phyloP scores from a whole-genome alignment of 2,329 filamentous ascomycete genomes.

The Aspergillus ruber region DNA sequence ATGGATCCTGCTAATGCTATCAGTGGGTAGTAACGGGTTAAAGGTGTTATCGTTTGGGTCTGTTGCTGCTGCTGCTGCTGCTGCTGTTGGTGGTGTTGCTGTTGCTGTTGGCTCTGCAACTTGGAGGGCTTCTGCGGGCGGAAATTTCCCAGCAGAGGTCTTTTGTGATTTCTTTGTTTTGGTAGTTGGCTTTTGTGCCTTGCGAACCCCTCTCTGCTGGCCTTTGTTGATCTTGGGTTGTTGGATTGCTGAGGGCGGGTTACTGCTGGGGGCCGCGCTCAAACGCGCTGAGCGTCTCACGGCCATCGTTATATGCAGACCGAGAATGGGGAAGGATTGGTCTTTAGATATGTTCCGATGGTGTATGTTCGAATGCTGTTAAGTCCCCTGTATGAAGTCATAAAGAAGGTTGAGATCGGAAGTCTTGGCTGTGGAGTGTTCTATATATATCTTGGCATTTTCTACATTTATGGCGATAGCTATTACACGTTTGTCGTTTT shows the following conservation, averaged over 20 bases:
- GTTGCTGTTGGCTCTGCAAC: not conserved
- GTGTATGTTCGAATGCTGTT: no score
- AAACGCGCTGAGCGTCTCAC: conserved; percentile 48
- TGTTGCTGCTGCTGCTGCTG: conserved; percentile 3
- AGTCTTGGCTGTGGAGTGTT: no score
- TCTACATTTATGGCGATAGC: no score
- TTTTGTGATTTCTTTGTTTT: conserved; percentile 18
- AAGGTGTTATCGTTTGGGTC: conserved; percentile 21
- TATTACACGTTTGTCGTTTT: no score
- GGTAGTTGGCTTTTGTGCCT: conserved; percentile 21
- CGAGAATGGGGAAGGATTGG: no score
- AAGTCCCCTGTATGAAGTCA: no score
- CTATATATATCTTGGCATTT: no score
- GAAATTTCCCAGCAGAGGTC: not conserved
- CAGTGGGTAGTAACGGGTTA: conserved; percentile 8
- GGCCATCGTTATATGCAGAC: conserved; percentile 36
- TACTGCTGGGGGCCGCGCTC: conserved; percentile 21
- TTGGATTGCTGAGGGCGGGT: conserved; percentile 11
- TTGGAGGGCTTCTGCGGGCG: not conserved
- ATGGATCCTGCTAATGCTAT: conserved; percentile 37
- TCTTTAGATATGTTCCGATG: no score
- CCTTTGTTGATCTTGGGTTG: conserved; percentile 14
- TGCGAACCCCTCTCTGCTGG: conserved; percentile 22
- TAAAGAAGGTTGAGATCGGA: no score
- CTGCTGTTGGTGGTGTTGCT: not conserved